phyloP scores from a whole-genome alignment of 2,329 filamentous ascomycete genomes.

The Fusarium poae region DNA sequence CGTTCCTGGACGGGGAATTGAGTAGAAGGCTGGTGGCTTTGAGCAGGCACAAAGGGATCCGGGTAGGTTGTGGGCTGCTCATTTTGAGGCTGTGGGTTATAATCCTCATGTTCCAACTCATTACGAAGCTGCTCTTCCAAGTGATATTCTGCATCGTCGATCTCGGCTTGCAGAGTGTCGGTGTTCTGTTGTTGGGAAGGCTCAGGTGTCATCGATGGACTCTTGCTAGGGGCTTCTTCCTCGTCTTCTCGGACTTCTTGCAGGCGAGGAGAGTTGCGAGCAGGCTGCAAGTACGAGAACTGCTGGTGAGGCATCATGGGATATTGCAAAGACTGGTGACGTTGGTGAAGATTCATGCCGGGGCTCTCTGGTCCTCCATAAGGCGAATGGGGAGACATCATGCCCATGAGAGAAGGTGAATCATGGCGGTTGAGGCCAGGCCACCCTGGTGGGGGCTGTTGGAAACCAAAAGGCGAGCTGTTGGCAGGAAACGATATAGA shows the following conservation, averaged over 20 bases:
- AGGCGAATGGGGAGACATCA: conserved; percentile 75
- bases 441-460: conserved; percentile 70
- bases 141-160: conserved; percentile 88
- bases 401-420: conserved; percentile 72
- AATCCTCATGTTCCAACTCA: conserved; percentile 82
- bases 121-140: conserved; percentile 83
- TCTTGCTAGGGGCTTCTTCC: conserved; percentile 69
- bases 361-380: conserved; percentile 68
- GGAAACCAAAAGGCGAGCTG: conserved; percentile 76
- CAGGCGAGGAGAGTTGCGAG: conserved; percentile 70
- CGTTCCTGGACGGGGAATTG: conserved; percentile 63
- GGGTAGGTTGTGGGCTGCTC: conserved; percentile 43
- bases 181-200: conserved; percentile 60
- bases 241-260: conserved; percentile 82
- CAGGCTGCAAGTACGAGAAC: conserved; percentile 66
- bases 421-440: conserved; percentile 67
- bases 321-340: conserved; percentile 71
- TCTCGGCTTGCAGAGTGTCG: conserved; percentile 86
- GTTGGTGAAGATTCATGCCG: conserved; percentile 63
- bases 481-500: conserved; percentile 76
- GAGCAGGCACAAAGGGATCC: conserved; percentile 49
- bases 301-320: conserved; percentile 69
- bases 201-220: conserved; percentile 67
- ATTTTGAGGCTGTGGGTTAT: conserved; percentile 71
- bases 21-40: conserved; percentile 61